These are phyloP conservation scores for Candida tallmaniae DNA, from an alignment of 805 yeast species.

Conservation along the genomic window DNA sequence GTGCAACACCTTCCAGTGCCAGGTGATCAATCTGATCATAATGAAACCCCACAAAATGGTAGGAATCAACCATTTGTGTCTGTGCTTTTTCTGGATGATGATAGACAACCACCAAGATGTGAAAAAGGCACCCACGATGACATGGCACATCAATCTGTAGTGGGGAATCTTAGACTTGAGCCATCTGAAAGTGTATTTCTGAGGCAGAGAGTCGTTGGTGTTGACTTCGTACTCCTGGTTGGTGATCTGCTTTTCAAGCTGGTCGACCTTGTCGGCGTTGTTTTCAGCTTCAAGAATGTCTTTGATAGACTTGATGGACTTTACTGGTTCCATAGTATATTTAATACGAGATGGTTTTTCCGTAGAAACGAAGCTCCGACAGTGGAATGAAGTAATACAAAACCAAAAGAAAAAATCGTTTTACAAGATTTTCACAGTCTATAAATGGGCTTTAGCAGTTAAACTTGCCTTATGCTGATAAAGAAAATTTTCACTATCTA, in stretches of 20 bases:
- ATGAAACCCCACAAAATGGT: slow-evolving; percentile 48
- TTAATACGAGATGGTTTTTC: too few species aligned
- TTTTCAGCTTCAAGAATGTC: background rate
- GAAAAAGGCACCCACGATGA: slow-evolving; percentile 35
- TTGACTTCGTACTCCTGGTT: slow-evolving; percentile 7
- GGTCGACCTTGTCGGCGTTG: slow-evolving; percentile 1
- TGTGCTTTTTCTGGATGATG: slow-evolving; percentile 43
- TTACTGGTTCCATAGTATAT: slow-evolving; percentile 11
- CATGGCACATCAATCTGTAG: slow-evolving; percentile 10
- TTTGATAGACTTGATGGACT: slow-evolving; percentile 9
- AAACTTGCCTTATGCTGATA: too few species aligned
- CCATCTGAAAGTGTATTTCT: slow-evolving; percentile 5
- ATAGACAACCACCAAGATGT: slow-evolving; percentile 59
- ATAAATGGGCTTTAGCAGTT: too few species aligned
- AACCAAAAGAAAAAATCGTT: too few species aligned
- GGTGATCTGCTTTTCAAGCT: slow-evolving; percentile 6
- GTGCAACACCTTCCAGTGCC: slow-evolving; percentile 35
- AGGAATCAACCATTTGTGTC: slow-evolving; percentile 55
- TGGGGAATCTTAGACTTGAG: slow-evolving; percentile 8
- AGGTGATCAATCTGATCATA: slow-evolving; percentile 48
- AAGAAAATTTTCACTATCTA: too few species aligned
- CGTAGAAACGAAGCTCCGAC: too few species aligned
- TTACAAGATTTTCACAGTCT: too few species aligned
- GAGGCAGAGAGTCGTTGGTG: slow-evolving; percentile 6
- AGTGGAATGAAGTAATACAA: too few species aligned